Percentiles rank a stretch among this genome's conserved stretches.
Evolutionary conservation across 129 eudicot genomes (phyloP).

Genomic region (Artemisia tridentata): DNA sequence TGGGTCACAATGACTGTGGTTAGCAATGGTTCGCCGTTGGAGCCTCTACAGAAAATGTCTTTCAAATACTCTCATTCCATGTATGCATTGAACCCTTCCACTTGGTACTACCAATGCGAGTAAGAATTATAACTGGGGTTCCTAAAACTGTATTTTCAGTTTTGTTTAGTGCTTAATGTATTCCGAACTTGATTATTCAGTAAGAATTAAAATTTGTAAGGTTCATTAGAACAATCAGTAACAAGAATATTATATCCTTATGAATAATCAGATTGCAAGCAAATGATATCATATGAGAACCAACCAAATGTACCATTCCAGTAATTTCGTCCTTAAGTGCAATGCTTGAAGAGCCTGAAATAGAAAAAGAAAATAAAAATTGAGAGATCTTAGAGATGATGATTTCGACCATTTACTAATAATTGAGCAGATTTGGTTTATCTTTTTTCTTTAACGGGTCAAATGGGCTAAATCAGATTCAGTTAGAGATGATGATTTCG

Average conservation of each 20-base stretch:
- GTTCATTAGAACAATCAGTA: slow-evolving; percentile 30
- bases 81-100: slow-evolving; percentile 28
- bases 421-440: neutral
- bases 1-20: slow-evolving; percentile 28
- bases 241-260: slow-evolving; percentile 29
- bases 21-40: slow-evolving; percentile 22
- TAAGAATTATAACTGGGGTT: neutral
- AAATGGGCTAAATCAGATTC: neutral
- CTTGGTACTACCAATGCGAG: slow-evolving; percentile 32
- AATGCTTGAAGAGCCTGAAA: slow-evolving; percentile 65
- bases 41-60: slow-evolving; percentile 17
- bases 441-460: neutral
- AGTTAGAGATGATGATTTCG: no score
- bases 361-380: neutral
- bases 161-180: slow-evolving; percentile 11
- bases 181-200: neutral
- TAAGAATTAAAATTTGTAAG: slow-evolving; percentile 15
- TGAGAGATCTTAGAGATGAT: neutral
- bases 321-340: slow-evolving; percentile 52
- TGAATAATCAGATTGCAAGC: slow-evolving; percentile 24
- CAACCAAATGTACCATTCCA: slow-evolving; percentile 60
- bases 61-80: slow-evolving; percentile 28
- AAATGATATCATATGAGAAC: slow-evolving; percentile 39
- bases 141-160: neutral
- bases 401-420: neutral